Evolutionary conservation across 306 rosid genomes (phyloP).

Genomic region (Dicorynia guianensis): DNA sequence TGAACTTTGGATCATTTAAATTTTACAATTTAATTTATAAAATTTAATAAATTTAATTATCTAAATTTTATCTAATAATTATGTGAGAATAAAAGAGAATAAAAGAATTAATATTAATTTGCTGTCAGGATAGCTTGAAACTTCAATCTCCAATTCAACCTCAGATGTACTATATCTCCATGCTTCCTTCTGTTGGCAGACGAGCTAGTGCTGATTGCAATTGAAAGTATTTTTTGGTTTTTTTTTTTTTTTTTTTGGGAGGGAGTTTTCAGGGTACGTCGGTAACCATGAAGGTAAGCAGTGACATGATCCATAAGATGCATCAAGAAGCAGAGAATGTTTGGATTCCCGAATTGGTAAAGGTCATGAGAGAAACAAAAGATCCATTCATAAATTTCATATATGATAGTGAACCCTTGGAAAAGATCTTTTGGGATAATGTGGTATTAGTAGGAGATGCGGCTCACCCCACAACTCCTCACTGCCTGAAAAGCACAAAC

Average conservation of each 20-base stretch:
- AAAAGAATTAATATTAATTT: no score
- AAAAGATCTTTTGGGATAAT: slow-evolving; percentile 63
- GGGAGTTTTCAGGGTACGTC: slow-evolving; percentile 62
- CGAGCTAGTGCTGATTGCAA: slow-evolving; percentile 24
- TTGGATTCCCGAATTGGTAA: slow-evolving; percentile 75
- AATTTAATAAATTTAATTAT: no score
- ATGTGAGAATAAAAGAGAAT: no score
- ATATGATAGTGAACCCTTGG: slow-evolving; percentile 77
- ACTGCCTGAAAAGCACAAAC: slow-evolving; percentile 79
- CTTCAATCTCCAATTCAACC: neutral
- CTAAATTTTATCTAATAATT: no score
- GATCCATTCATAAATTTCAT: slow-evolving; percentile 85
- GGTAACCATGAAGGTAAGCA: slow-evolving; percentile 67
- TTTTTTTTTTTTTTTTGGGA: neutral
- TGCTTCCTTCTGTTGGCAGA: slow-evolving; percentile 31
- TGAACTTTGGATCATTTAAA: no score
- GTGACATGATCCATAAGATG: slow-evolving; percentile 71
- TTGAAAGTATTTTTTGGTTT: no score
- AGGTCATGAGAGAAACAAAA: slow-evolving; percentile 69
- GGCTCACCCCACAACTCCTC: slow-evolving; percentile 95
- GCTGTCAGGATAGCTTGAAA: neutral
- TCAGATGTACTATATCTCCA: no score
- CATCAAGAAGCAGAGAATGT: slow-evolving; percentile 67
- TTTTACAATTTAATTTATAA: no score
- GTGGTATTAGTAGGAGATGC: slow-evolving; percentile 90